Evolutionary conservation across 306 rosid species (phyloP), one percentile per base, ranked within the genome.

Genomic region (Myrica gale): DNA sequence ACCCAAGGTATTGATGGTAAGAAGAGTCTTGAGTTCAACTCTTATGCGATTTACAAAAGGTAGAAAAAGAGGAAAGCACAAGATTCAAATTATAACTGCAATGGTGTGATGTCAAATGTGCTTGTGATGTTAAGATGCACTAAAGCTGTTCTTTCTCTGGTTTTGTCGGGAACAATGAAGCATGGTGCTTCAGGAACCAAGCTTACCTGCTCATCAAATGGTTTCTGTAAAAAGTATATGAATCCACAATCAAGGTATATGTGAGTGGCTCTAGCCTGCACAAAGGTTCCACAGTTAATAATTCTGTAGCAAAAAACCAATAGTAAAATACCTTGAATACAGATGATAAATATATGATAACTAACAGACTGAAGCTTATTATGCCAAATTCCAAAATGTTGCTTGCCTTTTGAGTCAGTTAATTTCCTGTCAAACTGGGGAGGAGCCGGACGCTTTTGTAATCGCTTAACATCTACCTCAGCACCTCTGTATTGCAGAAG

Each of bases 181-280:
- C 6, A 17, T 13, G 11, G 42, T 43, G 21, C 46, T 71, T 39
- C 63, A 73, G 56, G 37, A 51, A 56, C 4, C 45, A 21, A 42
- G 56, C 55, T 77, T 79, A 90, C 98, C 90, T 92, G 97, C 71
- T 95, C 99, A 0, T 90, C 98, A 21, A 95, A 95, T 19, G 99
- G 88, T 76, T 95, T 95, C 48, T 77, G 91, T 75, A 92, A 80
- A 66, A 85, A 77, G 93, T 92, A 95, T 60, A 95, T 83, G 81
- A 15, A 95, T 89, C 99, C 99, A 74, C 98, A 95, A 81, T 95
- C 99, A 45, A 95, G 82, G 85, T 97, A 95, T 74, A 95, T 90
- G 80, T 95, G 98, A 41, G 99, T 95, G 61, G 99, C 99, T 88
- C 95, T 92, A 66, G 97, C 97, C 99, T 95, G 93, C 79, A 86